Conservation (phyloP, 306 rosid genomes). For the Quercus suber region DNA sequence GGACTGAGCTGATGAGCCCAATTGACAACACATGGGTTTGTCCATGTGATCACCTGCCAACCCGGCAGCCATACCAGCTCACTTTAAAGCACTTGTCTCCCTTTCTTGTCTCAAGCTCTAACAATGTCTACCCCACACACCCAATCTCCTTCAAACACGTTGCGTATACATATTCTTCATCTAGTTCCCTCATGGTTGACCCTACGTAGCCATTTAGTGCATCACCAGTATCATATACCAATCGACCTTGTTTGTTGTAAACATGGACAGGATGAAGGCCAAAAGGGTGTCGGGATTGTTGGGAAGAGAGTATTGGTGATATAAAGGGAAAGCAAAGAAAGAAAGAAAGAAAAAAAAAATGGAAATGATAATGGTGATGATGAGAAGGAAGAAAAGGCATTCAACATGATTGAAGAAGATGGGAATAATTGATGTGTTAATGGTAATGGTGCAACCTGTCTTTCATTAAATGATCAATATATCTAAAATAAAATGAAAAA, state of each 20-base stretch:
- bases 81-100: constrained; percentile 48
- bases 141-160: neutral
- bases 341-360: neutral
- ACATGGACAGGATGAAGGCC: too few relatives aligned
- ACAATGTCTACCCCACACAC: neutral
- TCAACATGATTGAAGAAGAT: neutral
- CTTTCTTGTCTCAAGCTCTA: constrained; percentile 19
- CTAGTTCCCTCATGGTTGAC: neutral
- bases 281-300: too few relatives aligned
- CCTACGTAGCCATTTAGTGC: neutral
- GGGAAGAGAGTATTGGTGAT: neutral
- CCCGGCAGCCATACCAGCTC: constrained; percentile 46
- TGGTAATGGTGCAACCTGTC: neutral
- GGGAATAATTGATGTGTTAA: neutral
- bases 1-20: neutral
- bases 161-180: neutral
- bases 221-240: neutral
- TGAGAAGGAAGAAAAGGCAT: neutral
- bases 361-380: neutral
- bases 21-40: constrained; percentile 50
- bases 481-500: too few relatives aligned
- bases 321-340: neutral
- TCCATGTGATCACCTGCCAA: constrained; percentile 63
- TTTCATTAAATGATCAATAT: too few relatives aligned
- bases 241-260: too few relatives aligned